A percentile compares a stretch with the other conserved stretches of the same genome.
Conservation (phyloP, 2,329 filamentous ascomycete species). For the Calonectria ilicicola region DNA sequence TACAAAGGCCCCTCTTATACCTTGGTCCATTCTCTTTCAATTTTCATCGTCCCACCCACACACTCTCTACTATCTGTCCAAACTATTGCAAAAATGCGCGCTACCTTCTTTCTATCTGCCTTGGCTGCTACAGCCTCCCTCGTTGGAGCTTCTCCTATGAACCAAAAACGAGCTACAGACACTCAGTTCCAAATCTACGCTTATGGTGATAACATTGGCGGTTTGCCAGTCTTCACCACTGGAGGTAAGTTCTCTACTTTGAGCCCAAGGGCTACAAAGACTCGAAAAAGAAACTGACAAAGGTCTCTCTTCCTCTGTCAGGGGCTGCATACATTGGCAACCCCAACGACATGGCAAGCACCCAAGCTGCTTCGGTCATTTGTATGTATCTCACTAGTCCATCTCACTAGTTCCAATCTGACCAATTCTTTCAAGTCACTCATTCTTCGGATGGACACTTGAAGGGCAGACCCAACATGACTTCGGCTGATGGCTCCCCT, state of each 20-base stretch:
- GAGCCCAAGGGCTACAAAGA: too few relatives aligned
- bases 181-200: slow-evolving; percentile 20
- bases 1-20: background rate
- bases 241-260: slow-evolving; percentile 1
- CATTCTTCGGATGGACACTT: background rate
- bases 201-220: slow-evolving; percentile 20
- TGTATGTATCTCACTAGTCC: background rate
- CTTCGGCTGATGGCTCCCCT: background rate
- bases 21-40: background rate
- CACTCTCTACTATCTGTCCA: background rate
- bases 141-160: background rate
- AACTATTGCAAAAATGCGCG: background rate
- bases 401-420: background rate
- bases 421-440: background rate
- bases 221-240: slow-evolving; percentile 16
- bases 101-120: background rate
- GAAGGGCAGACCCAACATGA: slow-evolving; percentile 19
- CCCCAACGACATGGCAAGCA: background rate
- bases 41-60: background rate
- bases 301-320: background rate
- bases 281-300: background rate
- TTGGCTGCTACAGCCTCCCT: background rate
- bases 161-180: background rate
- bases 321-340: slow-evolving; percentile 17
- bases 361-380: slow-evolving; percentile 18